Conservation (phyloP, 352 stramenopile species). For the Phytophthora quininea region DNA sequence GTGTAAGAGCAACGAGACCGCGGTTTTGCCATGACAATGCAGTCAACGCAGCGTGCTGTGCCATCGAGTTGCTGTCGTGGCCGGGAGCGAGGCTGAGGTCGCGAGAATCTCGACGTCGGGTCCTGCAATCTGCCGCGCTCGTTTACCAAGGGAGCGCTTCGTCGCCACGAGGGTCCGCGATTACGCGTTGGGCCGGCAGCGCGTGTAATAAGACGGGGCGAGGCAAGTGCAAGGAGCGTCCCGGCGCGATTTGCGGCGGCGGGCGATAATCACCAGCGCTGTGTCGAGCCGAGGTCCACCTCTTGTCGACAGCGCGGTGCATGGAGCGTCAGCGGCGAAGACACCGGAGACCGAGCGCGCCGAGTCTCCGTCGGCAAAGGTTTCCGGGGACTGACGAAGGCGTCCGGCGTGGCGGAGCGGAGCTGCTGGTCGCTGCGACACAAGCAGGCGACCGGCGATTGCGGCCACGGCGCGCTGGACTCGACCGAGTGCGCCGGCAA, state of each 20-base stretch:
- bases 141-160: conserved; percentile 16
- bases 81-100: too few relatives aligned
- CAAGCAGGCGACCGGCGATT: conserved; percentile 1
- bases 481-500: conserved; percentile 18
- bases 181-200: conserved; percentile 23
- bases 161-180: conserved; percentile 14
- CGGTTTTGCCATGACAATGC: not conserved
- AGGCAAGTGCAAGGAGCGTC: conserved; percentile 28
- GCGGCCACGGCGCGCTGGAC: conserved; percentile 3
- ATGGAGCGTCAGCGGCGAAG: too few relatives aligned
- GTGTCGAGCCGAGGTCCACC: not conserved
- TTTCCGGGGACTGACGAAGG: not conserved
- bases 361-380: too few relatives aligned
- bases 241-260: conserved; percentile 22
- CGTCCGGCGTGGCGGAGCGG: not conserved
- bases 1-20: conserved; percentile 30
- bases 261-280: not conserved
- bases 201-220: conserved; percentile 11
- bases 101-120: not conserved
- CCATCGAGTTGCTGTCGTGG: too few relatives aligned
- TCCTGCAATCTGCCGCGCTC: conserved; percentile 13
- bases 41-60: too few relatives aligned
- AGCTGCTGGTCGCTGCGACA: not conserved
- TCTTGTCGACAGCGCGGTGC: not conserved
- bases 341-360: too few relatives aligned